Evolutionary conservation across 768 basidiomycete species (phyloP).

Genomic region (Termitomyces sp.): DNA sequence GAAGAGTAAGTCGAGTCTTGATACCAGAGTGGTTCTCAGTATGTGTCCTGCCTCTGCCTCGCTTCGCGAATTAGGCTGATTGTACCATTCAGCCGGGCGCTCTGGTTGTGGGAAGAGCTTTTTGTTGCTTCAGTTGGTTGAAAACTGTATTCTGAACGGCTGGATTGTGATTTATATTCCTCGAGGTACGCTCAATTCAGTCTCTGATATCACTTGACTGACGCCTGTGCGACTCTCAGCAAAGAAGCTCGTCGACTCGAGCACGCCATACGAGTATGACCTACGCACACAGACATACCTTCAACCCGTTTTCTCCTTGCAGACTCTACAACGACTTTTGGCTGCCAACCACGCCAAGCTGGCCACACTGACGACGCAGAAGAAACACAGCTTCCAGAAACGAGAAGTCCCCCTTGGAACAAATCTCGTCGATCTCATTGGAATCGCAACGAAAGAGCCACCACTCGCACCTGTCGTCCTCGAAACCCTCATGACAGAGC

Average conservation of each 20-base stretch:
- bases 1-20: constrained; percentile 38
- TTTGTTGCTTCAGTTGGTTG: constrained; percentile 69
- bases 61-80: constrained; percentile 2
- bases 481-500: constrained; percentile 48
- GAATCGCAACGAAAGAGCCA: constrained; percentile 50
- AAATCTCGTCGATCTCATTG: constrained; percentile 47
- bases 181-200: constrained; percentile 39
- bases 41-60: constrained; percentile 20
- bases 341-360: constrained; percentile 51
- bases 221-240: constrained; percentile 12
- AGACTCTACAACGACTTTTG: constrained; percentile 56
- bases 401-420: constrained; percentile 44
- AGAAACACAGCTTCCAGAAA: constrained; percentile 41
- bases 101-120: constrained; percentile 80
- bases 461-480: constrained; percentile 50
- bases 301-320: constrained; percentile 60
- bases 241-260: constrained; percentile 62
- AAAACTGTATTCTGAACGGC: constrained; percentile 53
- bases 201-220: not conserved
- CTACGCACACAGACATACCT: constrained; percentile 70
- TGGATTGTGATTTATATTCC: constrained; percentile 90
- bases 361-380: constrained; percentile 30
- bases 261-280: constrained; percentile 69
- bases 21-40: constrained; percentile 63
- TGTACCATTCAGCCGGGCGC: constrained; percentile 49